Evolutionary conservation across 805 yeast species (phyloP).

Genomic region (Teunomyces lycoperdinae): DNA sequence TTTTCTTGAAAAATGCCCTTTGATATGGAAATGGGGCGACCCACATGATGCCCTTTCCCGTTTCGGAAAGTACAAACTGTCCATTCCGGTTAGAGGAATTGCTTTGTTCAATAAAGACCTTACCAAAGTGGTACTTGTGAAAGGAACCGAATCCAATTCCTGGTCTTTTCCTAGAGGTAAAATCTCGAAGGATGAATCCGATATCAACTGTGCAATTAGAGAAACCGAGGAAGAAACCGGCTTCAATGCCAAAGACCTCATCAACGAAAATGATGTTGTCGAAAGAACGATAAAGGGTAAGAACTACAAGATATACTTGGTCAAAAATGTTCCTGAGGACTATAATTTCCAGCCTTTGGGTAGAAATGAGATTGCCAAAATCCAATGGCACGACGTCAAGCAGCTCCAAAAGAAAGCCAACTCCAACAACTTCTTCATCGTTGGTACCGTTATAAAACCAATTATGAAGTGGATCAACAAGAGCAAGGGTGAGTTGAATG

Average conservation of each 20-base stretch:
- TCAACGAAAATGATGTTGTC: conserved; percentile 68
- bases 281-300: conserved; percentile 83
- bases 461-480: conserved; percentile 54
- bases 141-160: conserved; percentile 72
- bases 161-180: conserved; percentile 99
- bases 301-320: conserved; percentile 77
- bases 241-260: conserved; percentile 67
- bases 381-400: conserved; percentile 72
- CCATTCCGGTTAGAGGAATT: conserved; percentile 95
- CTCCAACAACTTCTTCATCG: conserved; percentile 42
- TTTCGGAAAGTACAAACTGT: conserved; percentile 81
- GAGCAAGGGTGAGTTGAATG: conserved; percentile 48
- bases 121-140: conserved; percentile 72
- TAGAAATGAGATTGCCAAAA: conserved; percentile 81
- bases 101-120: conserved; percentile 74
- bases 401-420: conserved; percentile 35
- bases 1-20: conserved; percentile 67
- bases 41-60: conserved; percentile 74
- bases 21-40: conserved; percentile 81
- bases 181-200: conserved; percentile 89
- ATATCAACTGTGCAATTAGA: conserved; percentile 83
- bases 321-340: conserved; percentile 74
- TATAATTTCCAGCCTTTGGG: conserved; percentile 76
- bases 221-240: conserved; percentile 95
- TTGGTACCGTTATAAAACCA: conserved; percentile 50